Conservation (phyloP, 768 basidiomycete genomes). For the Candolleomyces eurysporus region DNA sequence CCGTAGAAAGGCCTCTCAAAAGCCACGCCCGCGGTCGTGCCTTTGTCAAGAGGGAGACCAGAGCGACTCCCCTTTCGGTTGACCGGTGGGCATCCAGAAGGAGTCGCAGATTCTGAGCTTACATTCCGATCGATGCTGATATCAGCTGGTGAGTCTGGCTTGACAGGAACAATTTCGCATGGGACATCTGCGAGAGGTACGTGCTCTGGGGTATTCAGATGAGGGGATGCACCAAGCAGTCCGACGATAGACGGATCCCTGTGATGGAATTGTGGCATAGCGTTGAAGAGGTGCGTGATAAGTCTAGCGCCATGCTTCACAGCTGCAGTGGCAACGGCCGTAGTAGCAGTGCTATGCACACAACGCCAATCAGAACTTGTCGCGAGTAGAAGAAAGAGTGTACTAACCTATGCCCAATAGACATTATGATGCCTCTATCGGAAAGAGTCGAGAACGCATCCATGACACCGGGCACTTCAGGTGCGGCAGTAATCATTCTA, state of each 20-base stretch:
- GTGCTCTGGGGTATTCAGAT: conserved; percentile 19
- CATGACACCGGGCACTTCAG: conserved; percentile 84
- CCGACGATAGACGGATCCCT: conserved; percentile 92
- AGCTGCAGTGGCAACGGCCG: conserved; percentile 69
- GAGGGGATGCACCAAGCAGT: conserved; percentile 74
- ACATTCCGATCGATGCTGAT: too few species aligned
- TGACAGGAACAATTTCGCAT: not conserved
- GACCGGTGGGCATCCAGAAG: too few species aligned
- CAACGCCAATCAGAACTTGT: conserved; percentile 4
- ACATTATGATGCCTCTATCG: conserved; percentile 70
- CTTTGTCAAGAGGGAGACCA: conserved; percentile 46
- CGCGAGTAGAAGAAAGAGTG: not conserved
- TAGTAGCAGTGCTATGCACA: conserved; percentile 61
- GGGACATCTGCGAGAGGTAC: not conserved
- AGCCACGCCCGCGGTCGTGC: conserved; percentile 49
- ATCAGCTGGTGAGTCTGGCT: not conserved
- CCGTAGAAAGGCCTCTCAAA: conserved; percentile 79
- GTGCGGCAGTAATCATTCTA: conserved; percentile 83
- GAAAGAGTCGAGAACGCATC: conserved; percentile 57
- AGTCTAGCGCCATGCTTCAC: conserved; percentile 74
- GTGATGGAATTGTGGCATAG: conserved; percentile 89
- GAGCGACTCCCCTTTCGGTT: not conserved
- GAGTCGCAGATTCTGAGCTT: too few species aligned
- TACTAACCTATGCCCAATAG: conserved; percentile 84
- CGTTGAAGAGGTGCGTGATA: conserved; percentile 92